A percentile compares a stretch with the other conserved stretches of the same genome.
phyloP scores from a whole-genome alignment of 2,329 filamentous ascomycete genomes.

The Ascochyta rabiei region DNA sequence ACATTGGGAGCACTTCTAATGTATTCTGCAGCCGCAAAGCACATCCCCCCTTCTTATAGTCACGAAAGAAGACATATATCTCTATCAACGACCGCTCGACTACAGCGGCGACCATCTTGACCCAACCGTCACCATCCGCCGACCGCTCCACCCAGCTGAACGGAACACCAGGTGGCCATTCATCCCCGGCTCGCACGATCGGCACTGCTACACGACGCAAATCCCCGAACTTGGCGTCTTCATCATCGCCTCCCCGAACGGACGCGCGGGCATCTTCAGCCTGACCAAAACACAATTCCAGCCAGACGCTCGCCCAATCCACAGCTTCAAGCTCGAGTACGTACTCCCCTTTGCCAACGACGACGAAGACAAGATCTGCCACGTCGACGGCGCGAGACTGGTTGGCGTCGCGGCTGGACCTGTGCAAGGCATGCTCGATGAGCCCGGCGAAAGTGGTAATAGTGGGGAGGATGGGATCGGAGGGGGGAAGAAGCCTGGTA shows the following conservation, averaged over 20 bases:
- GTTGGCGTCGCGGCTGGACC: constrained; percentile 72
- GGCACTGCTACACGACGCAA: constrained; percentile 66
- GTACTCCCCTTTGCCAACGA: constrained; percentile 56
- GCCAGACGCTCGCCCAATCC: constrained; percentile 41
- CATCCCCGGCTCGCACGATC: constrained; percentile 44
- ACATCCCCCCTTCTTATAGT: constrained; percentile 50
- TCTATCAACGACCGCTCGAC: constrained; percentile 47
- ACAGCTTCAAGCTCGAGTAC: constrained; percentile 61
- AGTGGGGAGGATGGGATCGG: constrained; percentile 39
- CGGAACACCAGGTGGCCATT: neutral
- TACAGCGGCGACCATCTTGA: constrained; percentile 1
- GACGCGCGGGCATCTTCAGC: constrained; percentile 67
- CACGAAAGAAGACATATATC: constrained; percentile 52
- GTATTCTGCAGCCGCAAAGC: neutral
- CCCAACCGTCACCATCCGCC: constrained; percentile 45
- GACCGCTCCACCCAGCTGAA: constrained; percentile 33
- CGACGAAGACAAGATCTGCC: constrained; percentile 13
- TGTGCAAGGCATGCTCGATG: constrained; percentile 56
- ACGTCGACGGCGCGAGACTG: constrained; percentile 51
- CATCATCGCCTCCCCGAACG: constrained; percentile 69
- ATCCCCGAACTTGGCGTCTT: constrained; percentile 75
- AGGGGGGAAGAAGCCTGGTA: no score
- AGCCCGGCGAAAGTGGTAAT: constrained; percentile 16
- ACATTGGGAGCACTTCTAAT: neutral
- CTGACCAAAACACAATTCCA: constrained; percentile 58